Conservation (phyloP, 2,329 filamentous ascomycete species). For the Lachnellula hyalina region DNA sequence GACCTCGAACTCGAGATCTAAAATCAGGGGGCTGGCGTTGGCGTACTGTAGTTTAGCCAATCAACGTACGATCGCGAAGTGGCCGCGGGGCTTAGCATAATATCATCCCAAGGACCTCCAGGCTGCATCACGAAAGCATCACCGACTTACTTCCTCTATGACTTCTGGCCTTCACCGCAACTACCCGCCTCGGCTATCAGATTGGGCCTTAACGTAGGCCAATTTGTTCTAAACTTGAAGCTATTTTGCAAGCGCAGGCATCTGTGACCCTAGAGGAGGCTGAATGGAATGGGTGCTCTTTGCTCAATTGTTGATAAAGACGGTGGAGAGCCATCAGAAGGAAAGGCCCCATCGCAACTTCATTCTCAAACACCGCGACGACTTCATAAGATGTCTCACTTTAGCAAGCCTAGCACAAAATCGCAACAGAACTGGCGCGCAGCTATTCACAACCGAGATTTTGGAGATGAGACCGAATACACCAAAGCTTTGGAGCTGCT, state of each 20-base stretch:
- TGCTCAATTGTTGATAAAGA: conserved; percentile 29
- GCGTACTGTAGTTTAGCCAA: neutral
- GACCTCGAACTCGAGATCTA: neutral
- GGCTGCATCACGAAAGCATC: conserved; percentile 3
- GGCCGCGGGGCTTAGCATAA: neutral
- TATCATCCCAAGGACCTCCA: neutral
- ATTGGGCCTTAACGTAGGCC: neutral
- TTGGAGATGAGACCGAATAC: conserved; percentile 20
- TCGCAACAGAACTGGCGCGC: conserved; percentile 12
- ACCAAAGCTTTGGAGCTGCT: conserved; percentile 19
- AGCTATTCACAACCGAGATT: conserved; percentile 12
- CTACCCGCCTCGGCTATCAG: conserved; percentile 6
- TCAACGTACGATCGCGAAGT: neutral
- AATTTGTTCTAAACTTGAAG: neutral
- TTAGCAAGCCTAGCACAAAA: conserved; percentile 9
- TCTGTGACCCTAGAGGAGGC: conserved; percentile 10
- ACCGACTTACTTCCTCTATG: neutral
- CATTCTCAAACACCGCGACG: conserved; percentile 13
- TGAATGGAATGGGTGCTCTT: conserved; percentile 25
- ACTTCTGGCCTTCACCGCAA: neutral
- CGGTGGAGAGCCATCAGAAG: conserved; percentile 22
- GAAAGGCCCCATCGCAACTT: conserved; percentile 17
- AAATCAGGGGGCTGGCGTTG: neutral
- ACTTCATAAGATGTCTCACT: conserved; percentile 26
- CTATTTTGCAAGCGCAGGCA: conserved; percentile 9